Percentiles rank a stretch among this genome's conserved stretches.
phyloP scores from a whole-genome alignment of 139 green algal genomes.

The Chlamydomonas sp. region DNA sequence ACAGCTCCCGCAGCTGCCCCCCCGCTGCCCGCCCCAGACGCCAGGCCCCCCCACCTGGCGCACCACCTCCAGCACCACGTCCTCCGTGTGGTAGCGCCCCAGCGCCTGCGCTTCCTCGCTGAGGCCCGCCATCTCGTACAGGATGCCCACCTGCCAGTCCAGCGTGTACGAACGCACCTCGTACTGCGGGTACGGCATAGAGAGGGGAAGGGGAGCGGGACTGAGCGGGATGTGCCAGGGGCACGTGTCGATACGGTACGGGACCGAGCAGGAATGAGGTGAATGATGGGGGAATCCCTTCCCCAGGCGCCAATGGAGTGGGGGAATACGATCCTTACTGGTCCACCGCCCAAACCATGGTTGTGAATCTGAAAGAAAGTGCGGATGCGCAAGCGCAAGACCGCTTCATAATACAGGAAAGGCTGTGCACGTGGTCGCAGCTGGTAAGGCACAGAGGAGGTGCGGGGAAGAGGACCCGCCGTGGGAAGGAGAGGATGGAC shows the following conservation, averaged over 20 bases:
- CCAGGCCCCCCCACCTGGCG: constrained; percentile 12
- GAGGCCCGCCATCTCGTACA: constrained; percentile 28
- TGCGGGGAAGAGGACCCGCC: too few species aligned
- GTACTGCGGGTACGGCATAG: constrained; percentile 8
- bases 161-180: constrained; percentile 27
- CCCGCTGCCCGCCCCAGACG: not conserved
- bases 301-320: too few species aligned
- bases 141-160: constrained; percentile 27
- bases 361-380: too few species aligned
- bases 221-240: not conserved
- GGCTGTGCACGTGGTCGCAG: too few species aligned
- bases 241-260: not conserved
- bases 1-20: not conserved
- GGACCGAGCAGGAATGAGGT: not conserved
- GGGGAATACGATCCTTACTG: too few species aligned
- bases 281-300: too few species aligned
- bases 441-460: too few species aligned
- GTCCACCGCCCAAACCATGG: too few species aligned
- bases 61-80: constrained; percentile 31
- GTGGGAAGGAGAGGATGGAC: too few species aligned
- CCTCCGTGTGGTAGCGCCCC: not conserved
- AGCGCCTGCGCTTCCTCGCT: constrained; percentile 42
- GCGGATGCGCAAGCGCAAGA: too few species aligned
- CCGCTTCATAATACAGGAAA: too few species aligned
- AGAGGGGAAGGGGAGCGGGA: not conserved